Evolutionary conservation across 257 asterid genomes (phyloP), one percentile per base, ranked within the genome.

Genomic region (Haberlea rhodopensis): DNA sequence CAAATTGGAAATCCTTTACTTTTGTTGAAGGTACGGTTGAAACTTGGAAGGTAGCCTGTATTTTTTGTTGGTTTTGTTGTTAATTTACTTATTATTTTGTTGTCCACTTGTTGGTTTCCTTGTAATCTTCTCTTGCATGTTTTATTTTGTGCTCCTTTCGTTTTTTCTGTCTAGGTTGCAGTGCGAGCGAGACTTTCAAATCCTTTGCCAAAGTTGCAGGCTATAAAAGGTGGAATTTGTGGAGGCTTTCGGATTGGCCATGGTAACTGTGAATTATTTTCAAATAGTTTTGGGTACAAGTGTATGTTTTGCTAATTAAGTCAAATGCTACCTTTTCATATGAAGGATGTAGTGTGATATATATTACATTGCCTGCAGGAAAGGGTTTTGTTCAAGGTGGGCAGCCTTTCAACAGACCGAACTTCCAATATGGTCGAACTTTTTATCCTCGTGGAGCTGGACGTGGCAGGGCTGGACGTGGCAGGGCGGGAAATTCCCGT

Each of bases 151-250:
- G 46, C 46, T 74, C 63, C 66, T 48, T 9, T 7, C 48, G 67
- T 53, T 55, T 8, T 37, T 71, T 63, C 8, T 59, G 25, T 32
- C 18, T 52, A 84, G 90, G 69, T 76, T 59, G 81, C 71, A 75
- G 85, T 84, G 57, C 80, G 85, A 60, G 87, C 77, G 8, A 79
- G 90, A 70, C 90, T 84, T 71, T 79, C 90, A 62, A 84, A 84
- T 71, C 90, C 90, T 67, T 72, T 73, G 26, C 90, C 90, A 11
- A 84, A 84, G 74, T 74, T 80, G 78, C 90, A 70, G 81, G 90
- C 90, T 24, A 75, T 84, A 25, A 84, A 81, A 84, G 85, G 85
- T 54, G 87, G 86, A 65, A 74, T 84, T 80, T 69, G 79, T 60
- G 90, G 90, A 53, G 90, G 90, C 52, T 79, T 81, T 57, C 73